These are phyloP conservation scores for Thalassiosira exigua DNA, from an alignment of 352 stramenopile species.

Conservation along the genomic window DNA sequence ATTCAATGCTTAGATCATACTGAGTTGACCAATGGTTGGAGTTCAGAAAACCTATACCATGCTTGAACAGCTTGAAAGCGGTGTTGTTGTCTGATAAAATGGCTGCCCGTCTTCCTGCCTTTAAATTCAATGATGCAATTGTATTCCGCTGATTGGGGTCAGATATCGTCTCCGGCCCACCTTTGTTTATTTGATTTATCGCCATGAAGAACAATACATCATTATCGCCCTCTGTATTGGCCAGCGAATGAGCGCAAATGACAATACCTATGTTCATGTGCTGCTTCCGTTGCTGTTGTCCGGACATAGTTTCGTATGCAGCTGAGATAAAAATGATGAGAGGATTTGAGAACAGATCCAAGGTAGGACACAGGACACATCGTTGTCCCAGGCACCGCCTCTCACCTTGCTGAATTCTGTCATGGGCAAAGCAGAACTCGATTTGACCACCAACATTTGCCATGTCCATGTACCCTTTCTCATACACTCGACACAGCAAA, in stretches of 20 bases:
- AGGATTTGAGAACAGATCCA: too few relatives aligned
- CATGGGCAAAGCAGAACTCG: too few relatives aligned
- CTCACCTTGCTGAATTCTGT: too few relatives aligned
- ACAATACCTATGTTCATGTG: conserved; percentile 44
- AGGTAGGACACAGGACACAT: too few relatives aligned
- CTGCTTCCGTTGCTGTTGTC: conserved; percentile 15
- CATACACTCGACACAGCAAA: conserved; percentile 11
- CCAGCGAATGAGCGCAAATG: conserved; percentile 18
- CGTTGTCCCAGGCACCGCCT: too few relatives aligned
- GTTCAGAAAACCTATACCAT: conserved; percentile 19
- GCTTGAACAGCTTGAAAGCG: conserved; percentile 24
- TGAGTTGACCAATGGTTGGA: conserved; percentile 13
- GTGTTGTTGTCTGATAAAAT: conserved; percentile 6
- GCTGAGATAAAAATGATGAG: too few relatives aligned
- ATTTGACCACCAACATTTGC: neutral
- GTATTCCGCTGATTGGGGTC: neutral
- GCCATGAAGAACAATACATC: neutral
- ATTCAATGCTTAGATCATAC: conserved; percentile 1
- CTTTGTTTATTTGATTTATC: neutral
- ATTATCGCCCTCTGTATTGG: neutral
- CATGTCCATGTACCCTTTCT: conserved; percentile 16
- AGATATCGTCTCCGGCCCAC: neutral
- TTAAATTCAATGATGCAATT: conserved; percentile 14
- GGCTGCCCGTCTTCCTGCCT: conserved; percentile 15
- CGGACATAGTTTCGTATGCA: conserved; percentile 33